Conservation (phyloP, 2,329 filamentous ascomycete genomes). For the Alternaria sp. region DNA sequence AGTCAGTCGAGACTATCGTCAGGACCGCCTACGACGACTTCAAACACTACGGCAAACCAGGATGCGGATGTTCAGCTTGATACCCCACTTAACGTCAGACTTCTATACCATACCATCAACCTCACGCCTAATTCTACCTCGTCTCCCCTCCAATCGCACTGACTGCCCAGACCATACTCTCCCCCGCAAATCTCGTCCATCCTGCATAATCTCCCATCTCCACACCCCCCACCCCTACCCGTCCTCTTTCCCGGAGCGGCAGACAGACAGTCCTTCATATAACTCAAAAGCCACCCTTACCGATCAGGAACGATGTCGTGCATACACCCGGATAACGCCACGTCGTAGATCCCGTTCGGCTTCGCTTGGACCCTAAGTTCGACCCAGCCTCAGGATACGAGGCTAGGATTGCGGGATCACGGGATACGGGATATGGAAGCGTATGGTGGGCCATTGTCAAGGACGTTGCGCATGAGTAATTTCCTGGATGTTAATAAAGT, state of each 20-base stretch:
- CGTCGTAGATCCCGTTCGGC: slow-evolving; percentile 1
- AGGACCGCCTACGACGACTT: slow-evolving; percentile 26
- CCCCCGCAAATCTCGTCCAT: not conserved
- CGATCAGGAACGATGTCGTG: not conserved
- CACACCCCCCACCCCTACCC: not conserved
- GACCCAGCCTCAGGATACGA: slow-evolving; percentile 5
- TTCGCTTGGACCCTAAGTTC: not conserved
- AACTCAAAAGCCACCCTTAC: not conserved
- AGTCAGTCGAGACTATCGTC: slow-evolving; percentile 28
- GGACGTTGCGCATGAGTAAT: not conserved
- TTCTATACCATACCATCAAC: not conserved
- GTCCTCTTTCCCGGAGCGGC: not conserved
- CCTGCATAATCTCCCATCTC: not conserved
- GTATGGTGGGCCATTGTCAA: not conserved
- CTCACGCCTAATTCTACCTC: not conserved
- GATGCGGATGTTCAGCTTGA: slow-evolving; percentile 44
- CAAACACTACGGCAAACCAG: slow-evolving; percentile 31
- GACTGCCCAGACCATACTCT: not conserved
- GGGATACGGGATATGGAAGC: not conserved
- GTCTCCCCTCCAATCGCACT: not conserved
- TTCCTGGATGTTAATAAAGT: not conserved
- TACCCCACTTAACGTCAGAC: not conserved
- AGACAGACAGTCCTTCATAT: not conserved
- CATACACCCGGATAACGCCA: not conserved
- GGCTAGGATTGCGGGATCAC: not conserved